Evolutionary conservation across 75 land plant species (phyloP), one percentile per base, ranked within the genome.

Genomic region (Picea sitchensis): DNA sequence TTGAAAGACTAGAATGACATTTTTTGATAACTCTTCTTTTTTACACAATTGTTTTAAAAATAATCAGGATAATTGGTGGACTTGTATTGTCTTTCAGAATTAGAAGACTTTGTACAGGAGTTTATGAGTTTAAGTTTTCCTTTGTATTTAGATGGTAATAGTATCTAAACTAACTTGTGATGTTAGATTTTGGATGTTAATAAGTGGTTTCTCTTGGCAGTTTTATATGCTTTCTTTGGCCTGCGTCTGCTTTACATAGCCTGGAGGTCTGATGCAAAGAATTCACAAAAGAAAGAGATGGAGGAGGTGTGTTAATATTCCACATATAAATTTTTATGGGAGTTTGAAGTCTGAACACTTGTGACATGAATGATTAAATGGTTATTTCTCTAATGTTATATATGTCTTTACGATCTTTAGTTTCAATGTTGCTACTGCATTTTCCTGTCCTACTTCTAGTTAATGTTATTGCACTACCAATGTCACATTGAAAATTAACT

Each of bases 161-260:
- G 36, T 71, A n/a, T n/a, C 7, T 47, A 44, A 71, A 44, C 71
- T 67, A 67, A 34, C 18, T 67, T 15, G 18, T 34, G 44, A 36
- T 34, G 38, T 67, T 65, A 71, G 7, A 69, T 69, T 38, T 17
- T 71, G 73, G 14, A 38, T 69, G 73, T 41, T 69, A 38, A 65
- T 18, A 67, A 67, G 17, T 67, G 71, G 20, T 76, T 9, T 5
- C 79, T 81, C 13, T 38, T 77, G 85, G 85, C 90, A 97, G 99
- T 93, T 64, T 88, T 97, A 13, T 97, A 97, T 86, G 81, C 88
- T 4, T 95, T 97, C 64, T 97, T 97, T 90, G 99, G 99, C 18
- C 74, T 93, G 61, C 95, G 99, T 78, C 60, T 97, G 65, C 95
- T 97, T 58, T 97, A 95, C 72, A 97, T 97, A 74, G 99, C 99